Conservation (phyloP, 192 early-diverging fungal genomes). For the Coemansia sp. region DNA sequence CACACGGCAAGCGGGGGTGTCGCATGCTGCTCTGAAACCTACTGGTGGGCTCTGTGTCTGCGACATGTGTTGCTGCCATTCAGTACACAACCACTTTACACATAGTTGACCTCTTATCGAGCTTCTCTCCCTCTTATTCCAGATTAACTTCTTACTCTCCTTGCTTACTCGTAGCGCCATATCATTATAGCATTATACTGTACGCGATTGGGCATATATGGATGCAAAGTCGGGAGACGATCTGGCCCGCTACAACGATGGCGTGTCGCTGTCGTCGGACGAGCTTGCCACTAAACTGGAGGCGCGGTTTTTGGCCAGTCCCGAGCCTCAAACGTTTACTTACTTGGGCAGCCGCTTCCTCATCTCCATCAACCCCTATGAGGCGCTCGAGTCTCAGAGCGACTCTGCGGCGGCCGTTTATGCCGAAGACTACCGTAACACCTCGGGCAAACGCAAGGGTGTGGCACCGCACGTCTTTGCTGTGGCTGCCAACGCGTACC, state of each 20-base stretch:
- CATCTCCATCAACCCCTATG: slow-evolving; percentile 66
- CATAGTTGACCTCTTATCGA: background rate
- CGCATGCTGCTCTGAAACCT: slow-evolving; percentile 8
- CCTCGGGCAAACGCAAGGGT: slow-evolving; percentile 47
- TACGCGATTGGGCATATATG: slow-evolving; percentile 9
- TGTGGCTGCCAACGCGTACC: slow-evolving; percentile 77
- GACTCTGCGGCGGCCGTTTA: slow-evolving; percentile 67
- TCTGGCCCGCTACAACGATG: slow-evolving; percentile 47
- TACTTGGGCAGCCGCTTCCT: slow-evolving; percentile 66
- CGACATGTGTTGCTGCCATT: background rate
- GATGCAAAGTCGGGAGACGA: slow-evolving; percentile 40
- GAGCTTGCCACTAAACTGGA: slow-evolving; percentile 53
- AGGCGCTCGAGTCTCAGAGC: slow-evolving; percentile 58
- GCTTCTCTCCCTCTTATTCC: background rate
- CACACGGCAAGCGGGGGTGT: background rate
- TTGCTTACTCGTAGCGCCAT: background rate
- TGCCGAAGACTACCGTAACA: slow-evolving; percentile 69
- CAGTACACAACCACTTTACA: background rate
- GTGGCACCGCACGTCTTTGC: slow-evolving; percentile 82
- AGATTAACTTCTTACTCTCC: too few relatives aligned
- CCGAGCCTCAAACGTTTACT: slow-evolving; percentile 60
- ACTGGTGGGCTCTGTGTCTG: background rate
- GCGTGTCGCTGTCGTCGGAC: slow-evolving; percentile 38
- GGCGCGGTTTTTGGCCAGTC: slow-evolving; percentile 48
- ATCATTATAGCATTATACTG: background rate